Conservation (phyloP, 805 yeast species). For the Candida oleophila region DNA sequence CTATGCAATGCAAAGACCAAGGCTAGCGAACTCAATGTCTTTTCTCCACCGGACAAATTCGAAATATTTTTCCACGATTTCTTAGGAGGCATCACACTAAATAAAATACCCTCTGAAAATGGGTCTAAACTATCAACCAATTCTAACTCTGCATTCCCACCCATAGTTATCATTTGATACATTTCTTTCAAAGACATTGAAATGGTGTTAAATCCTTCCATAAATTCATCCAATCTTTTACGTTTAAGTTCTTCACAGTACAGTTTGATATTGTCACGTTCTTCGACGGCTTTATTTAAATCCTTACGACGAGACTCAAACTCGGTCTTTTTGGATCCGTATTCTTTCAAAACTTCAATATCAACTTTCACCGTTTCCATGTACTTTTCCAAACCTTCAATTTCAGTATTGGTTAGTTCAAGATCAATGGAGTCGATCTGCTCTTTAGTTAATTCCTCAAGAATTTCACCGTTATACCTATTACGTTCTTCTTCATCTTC, state of each 20-base stretch:
- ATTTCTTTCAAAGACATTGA: slow-evolving; percentile 88
- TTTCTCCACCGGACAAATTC: slow-evolving; percentile 96
- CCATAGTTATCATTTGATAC: slow-evolving; percentile 99
- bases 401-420: slow-evolving; percentile 48
- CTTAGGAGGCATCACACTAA: slow-evolving; percentile 99
- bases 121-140: slow-evolving; percentile 95
- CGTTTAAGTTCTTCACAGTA: slow-evolving; percentile 68
- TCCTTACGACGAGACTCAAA: slow-evolving; percentile 62
- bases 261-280: slow-evolving; percentile 63
- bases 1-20: slow-evolving; percentile 94
- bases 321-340: slow-evolving; percentile 64
- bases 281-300: slow-evolving; percentile 62
- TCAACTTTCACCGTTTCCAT: slow-evolving; percentile 62
- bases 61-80: slow-evolving; percentile 96
- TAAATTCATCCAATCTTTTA: slow-evolving; percentile 80
- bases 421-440: slow-evolving; percentile 51
- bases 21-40: slow-evolving; percentile 91
- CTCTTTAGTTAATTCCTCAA: slow-evolving; percentile 48
- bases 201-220: slow-evolving; percentile 86
- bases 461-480: slow-evolving; percentile 31
- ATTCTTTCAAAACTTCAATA: slow-evolving; percentile 73
- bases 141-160: slow-evolving; percentile 97
- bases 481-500: slow-evolving; percentile 31
- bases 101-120: slow-evolving; percentile 94
- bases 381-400: slow-evolving; percentile 53